These are phyloP conservation scores for Crithidia mellificae DNA, from an alignment of 208 protist species.

Conservation along the genomic window DNA sequence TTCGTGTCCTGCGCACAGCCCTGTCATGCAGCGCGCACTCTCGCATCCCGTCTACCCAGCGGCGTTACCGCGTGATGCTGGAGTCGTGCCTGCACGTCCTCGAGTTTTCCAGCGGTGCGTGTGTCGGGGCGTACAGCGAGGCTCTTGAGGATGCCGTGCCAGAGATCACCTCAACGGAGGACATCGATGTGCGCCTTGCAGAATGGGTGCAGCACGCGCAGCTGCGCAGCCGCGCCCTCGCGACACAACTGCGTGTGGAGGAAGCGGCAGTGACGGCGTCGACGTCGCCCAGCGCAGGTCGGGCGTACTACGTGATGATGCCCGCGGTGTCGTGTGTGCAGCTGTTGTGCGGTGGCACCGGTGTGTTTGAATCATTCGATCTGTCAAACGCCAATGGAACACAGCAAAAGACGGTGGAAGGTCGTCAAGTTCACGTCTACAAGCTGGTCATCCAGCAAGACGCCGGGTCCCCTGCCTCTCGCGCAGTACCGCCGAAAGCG, in stretches of 20 bases:
- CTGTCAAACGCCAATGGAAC: too few species aligned
- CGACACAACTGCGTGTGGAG: slow-evolving; percentile 16
- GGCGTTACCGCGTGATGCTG: slow-evolving; percentile 9
- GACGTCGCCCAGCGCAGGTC: not conserved
- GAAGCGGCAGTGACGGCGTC: not conserved
- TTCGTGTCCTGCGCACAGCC: slow-evolving; percentile 18
- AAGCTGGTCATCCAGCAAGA: not conserved
- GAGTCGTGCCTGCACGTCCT: slow-evolving; percentile 47
- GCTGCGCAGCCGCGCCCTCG: slow-evolving; percentile 27
- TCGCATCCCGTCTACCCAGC: slow-evolving; percentile 30
- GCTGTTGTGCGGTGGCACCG: slow-evolving; percentile 17
- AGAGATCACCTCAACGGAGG: slow-evolving; percentile 1
- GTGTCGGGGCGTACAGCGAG: slow-evolving; percentile 24
- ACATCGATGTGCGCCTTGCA: not conserved
- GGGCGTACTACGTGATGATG: slow-evolving; percentile 27
- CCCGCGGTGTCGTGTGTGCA: slow-evolving; percentile 29
- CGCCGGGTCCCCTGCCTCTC: not conserved
- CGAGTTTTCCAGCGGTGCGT: slow-evolving; percentile 45
- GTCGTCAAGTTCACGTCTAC: slow-evolving; percentile 33
- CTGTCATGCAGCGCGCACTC: not conserved
- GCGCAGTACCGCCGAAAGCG: not conserved
- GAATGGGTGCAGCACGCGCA: slow-evolving; percentile 21
- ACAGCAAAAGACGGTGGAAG: slow-evolving; percentile 13
- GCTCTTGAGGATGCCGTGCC: not conserved
- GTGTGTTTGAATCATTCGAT: too few species aligned